Evolutionary conservation across 139 green algal genomes (phyloP), one percentile per base, ranked within the genome.

Genomic region (Chlorella sp.): DNA sequence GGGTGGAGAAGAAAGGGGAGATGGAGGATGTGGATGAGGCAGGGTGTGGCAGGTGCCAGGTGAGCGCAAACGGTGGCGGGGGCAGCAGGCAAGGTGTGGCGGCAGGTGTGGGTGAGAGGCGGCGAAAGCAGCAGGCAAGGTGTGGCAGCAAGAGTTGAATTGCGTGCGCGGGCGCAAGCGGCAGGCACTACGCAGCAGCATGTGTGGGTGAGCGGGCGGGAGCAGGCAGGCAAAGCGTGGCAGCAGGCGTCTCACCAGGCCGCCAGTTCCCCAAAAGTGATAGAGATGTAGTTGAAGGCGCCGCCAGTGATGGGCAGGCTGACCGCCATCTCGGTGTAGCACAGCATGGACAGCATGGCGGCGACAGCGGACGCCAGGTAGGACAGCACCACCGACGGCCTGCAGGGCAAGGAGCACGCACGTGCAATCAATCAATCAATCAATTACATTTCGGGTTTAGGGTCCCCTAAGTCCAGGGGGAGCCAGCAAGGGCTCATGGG

Each of bases 291-390:
- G 81, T 95, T 96, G 92, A 97, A 99, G 32, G 97, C 96, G 28
- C 96, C 95, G 1, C 97, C 48, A 14, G 48, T 73, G 22, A 85
- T 77, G 24, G 75, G 76, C 26, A 89, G 75, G 4, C 22, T n/a
- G 5, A 85, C 75, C 1, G 95, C 96, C 87, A 97, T 98, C 92
- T 99, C 97, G 14, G 94, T 86, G 91, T 99, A 99, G 85, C 92
- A 96, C 37, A 99, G 90, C 30, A 95, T 96, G 0, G 94, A 97
- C 34, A 99, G 91, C 83, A 98, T 85, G 26, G 96, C 96, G 0
- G 97, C 96, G 7, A 96, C 32, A 0, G 86, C 92, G 0, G 93
- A 90, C 1, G 97, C 15, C 2, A 91, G 53, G 82, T 96, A 98
- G n/a, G 93, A 96, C 9, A 97, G 11, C 2, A 96, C 81, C 39